Evolutionary conservation across 257 asterid species (phyloP).

Genomic region (Dorcoceras hygrometricum): DNA sequence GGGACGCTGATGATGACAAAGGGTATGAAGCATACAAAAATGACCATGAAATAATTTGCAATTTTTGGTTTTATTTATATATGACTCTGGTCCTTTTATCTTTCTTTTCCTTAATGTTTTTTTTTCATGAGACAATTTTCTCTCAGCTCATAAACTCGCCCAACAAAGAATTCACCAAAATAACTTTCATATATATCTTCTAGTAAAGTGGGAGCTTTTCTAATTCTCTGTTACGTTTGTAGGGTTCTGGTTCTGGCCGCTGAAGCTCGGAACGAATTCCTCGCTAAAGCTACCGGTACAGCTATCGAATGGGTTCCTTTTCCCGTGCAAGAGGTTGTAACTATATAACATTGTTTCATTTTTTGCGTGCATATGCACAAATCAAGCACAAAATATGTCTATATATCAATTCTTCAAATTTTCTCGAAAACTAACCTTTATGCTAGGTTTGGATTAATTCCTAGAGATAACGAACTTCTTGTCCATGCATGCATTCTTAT

Average conservation of each 20-base stretch:
- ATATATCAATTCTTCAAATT: too few relatives aligned
- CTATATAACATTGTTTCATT: background rate
- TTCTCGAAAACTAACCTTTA: too few relatives aligned
- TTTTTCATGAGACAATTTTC: too few relatives aligned
- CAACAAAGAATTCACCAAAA: too few relatives aligned
- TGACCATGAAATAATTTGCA: too few relatives aligned
- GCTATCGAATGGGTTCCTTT: conserved; percentile 39
- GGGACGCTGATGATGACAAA: conserved; percentile 21
- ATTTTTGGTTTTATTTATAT: too few relatives aligned
- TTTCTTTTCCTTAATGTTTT: too few relatives aligned
- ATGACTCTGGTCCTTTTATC: too few relatives aligned
- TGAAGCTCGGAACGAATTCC: conserved; percentile 42
- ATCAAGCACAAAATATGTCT: too few relatives aligned
- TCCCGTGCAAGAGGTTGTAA: conserved; percentile 34
- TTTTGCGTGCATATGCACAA: background rate
- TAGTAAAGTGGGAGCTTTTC: background rate
- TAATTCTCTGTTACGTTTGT: background rate
- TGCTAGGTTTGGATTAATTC: background rate
- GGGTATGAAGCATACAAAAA: conserved; percentile 17
- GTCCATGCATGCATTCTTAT: conserved; percentile 13
- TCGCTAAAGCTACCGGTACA: conserved; percentile 41
- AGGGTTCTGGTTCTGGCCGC: conserved; percentile 43
- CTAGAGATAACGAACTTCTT: background rate
- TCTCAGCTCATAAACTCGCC: too few relatives aligned
- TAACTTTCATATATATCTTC: too few relatives aligned